phyloP scores from a whole-genome alignment of 495 filamentous ascomycete species.

The Amniculicola lignicola region DNA sequence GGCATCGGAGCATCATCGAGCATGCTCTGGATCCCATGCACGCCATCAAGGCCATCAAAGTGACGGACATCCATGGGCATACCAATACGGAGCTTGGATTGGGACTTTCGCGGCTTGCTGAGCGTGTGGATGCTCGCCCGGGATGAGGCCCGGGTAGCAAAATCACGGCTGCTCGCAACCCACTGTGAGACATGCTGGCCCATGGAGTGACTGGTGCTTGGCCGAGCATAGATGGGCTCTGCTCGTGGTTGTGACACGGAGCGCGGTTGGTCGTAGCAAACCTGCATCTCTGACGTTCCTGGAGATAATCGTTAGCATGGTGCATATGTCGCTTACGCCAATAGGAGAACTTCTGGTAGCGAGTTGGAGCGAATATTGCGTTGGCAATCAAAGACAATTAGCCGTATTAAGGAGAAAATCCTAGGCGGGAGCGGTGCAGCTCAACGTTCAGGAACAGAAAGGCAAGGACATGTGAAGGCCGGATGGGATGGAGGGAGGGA shows the following conservation, averaged over 20 bases:
- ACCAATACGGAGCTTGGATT: conserved; percentile 26
- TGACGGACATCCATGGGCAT: conserved; percentile 31
- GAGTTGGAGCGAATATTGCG: conserved; percentile 11
- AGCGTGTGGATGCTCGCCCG: conserved; percentile 22
- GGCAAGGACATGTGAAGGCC: conserved; percentile 10
- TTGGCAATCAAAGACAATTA: conserved; percentile 4
- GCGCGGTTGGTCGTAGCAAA: conserved; percentile 35
- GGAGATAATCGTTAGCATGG: conserved; percentile 6
- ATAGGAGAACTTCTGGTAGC: conserved; percentile 4
- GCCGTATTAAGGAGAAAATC: conserved; percentile 25
- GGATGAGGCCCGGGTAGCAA: conserved; percentile 32
- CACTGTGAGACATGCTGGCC: conserved; percentile 30
- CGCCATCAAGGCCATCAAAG: conserved; percentile 17
- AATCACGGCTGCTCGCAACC: conserved; percentile 26
- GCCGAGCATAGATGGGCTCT: conserved; percentile 19
- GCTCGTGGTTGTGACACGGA: conserved; percentile 20
- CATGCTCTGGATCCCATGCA: conserved; percentile 24
- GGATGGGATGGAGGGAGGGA: neutral
- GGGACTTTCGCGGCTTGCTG: conserved; percentile 21
- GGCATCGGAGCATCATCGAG: conserved; percentile 31
- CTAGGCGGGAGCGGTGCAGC: conserved; percentile 16
- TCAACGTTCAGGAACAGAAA: conserved; percentile 25
- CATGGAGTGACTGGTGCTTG: conserved; percentile 31
- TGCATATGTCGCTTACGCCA: conserved; percentile 2
- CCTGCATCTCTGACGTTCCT: conserved; percentile 26